Evolutionary conservation across 768 basidiomycete species (phyloP).

Genomic region (Tephrocybe sp.): DNA sequence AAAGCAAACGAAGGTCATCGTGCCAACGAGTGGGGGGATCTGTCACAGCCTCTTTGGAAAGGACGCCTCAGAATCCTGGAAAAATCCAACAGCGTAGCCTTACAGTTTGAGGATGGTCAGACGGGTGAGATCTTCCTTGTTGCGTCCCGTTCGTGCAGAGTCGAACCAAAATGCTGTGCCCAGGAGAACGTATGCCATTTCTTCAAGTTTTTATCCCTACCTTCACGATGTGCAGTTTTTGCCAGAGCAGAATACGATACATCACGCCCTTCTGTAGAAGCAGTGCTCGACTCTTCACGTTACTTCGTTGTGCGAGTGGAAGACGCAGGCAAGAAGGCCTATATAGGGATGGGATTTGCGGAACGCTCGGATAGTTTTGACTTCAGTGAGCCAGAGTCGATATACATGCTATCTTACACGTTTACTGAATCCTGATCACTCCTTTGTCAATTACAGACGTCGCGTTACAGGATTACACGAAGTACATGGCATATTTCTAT

Average conservation of each 20-base stretch:
- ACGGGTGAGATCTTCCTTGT: slow-evolving; percentile 53
- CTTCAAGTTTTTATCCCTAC: slow-evolving; percentile 9
- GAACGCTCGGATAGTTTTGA: slow-evolving; percentile 90
- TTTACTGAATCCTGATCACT: slow-evolving; percentile 1
- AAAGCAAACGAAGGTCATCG: slow-evolving; percentile 87
- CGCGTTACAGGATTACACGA: slow-evolving; percentile 82
- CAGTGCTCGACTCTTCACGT: slow-evolving; percentile 91
- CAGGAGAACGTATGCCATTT: slow-evolving; percentile 66
- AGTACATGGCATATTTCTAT: slow-evolving; percentile 38
- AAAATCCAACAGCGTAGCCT: slow-evolving; percentile 58
- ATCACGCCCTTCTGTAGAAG: slow-evolving; percentile 80
- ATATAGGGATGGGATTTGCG: slow-evolving; percentile 90
- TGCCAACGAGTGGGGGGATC: slow-evolving; percentile 90
- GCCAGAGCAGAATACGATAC: slow-evolving; percentile 83
- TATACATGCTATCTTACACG: slow-evolving; percentile 4
- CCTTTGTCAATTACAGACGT: slow-evolving; percentile 50
- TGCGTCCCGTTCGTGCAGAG: neutral
- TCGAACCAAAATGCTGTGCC: slow-evolving; percentile 9
- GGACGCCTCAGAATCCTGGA: slow-evolving; percentile 86
- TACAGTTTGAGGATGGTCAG: slow-evolving; percentile 78
- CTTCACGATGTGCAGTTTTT: slow-evolving; percentile 58
- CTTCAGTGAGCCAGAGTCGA: slow-evolving; percentile 63
- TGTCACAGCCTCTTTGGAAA: slow-evolving; percentile 84
- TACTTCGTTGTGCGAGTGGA: slow-evolving; percentile 94
- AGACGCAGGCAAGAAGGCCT: slow-evolving; percentile 83